phyloP scores from a whole-genome alignment of 306 rosid genomes.

The Heteromeles arbutifolia region DNA sequence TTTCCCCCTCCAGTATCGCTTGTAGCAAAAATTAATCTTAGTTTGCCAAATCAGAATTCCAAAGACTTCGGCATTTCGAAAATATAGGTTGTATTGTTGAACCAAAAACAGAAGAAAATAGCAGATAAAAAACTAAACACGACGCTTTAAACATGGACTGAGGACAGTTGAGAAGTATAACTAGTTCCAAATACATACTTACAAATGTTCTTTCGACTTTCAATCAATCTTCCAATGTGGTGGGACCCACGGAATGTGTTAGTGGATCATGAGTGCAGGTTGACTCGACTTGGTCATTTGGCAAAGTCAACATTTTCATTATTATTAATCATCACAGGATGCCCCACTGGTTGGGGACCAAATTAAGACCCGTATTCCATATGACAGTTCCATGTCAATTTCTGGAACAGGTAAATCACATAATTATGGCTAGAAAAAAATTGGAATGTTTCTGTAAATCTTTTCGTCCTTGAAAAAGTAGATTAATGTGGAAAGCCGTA shows the following conservation, averaged over 20 bases:
- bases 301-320: not conserved
- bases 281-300: not conserved
- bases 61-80: too few species aligned
- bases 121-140: not conserved
- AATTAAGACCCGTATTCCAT: too few species aligned
- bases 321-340: too few species aligned
- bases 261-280: not conserved
- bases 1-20: too few species aligned
- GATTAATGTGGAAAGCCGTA: too few species aligned
- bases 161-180: not conserved
- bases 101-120: not conserved
- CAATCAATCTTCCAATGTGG: not conserved
- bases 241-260: not conserved
- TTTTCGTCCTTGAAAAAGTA: too few species aligned
- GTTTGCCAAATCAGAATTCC: too few species aligned
- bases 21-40: too few species aligned
- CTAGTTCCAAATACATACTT: conserved; percentile 1
- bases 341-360: rapidly evolving
- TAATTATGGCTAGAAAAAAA: too few species aligned
- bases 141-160: not conserved
- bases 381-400: too few species aligned
- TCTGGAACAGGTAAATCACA: too few species aligned
- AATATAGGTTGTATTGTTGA: conserved; percentile 1
- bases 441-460: too few species aligned
- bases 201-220: not conserved